Evolutionary conservation across 2,329 filamentous ascomycete genomes (phyloP), one percentile per base, ranked within the genome.

Genomic region (Fusarium piperis): DNA sequence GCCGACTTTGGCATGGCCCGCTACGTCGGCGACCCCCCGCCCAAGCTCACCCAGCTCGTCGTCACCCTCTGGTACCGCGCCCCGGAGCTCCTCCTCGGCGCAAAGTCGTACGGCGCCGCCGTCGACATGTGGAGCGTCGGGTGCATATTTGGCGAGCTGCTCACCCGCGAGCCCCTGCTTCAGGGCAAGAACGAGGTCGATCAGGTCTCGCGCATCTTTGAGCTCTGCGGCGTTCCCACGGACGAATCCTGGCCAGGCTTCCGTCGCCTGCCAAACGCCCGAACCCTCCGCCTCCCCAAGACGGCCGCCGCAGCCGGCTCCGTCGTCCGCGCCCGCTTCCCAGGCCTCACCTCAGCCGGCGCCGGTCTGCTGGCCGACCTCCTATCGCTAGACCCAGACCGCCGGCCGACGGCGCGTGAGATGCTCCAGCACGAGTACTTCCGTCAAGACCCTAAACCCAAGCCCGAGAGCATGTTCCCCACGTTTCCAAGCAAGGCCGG

Each of bases 1-100:
- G 96, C 96, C 67, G 96, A 99, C 82, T 99, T 99, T 79, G 96
- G 96, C 80, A 98, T 99, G 94, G 95, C 96, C 4, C 90, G 96
- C 30, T 96, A 96, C 83, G 93, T 93, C 62, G 93, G 93, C 57
- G 90, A 94, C 74, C 94, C 95, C 5, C 86, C 91, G 1, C 88
- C 91, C 1, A 92, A 93, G 70, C 87, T 98, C 67, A 98, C 96
- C 3, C 93, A 95, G 79, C 89, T 98, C 52, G 96, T 99, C 69
- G 95, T 98, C 18, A 99, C 96, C 8, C 88, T 99, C 8, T 99
- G 96, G 96, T 99, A 99, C 81, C 93, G 96, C 63, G 89, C 93
- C 1, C 96, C 96, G 0, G 96, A 98, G 82, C 88, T 98, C 12
- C 88, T 99, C 2, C 90, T 98, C 4, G 96, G 96, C 7, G 86